Percentiles rank a stretch among this genome's conserved stretches.
Conservation (phyloP, 2,329 filamentous ascomycete species). For the Fusarium illudens region DNA sequence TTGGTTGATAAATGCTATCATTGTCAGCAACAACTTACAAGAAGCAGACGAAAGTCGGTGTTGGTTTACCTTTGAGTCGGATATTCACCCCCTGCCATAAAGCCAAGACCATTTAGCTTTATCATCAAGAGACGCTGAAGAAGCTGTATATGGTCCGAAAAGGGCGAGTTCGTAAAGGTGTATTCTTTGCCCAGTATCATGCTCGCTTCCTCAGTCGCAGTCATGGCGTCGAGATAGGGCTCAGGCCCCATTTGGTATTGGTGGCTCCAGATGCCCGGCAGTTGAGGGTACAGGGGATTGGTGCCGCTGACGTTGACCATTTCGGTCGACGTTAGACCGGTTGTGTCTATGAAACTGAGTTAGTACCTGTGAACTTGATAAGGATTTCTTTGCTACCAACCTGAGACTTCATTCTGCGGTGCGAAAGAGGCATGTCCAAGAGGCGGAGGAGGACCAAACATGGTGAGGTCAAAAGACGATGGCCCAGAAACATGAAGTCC, state of each 20-base stretch:
- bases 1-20: slow-evolving; percentile 40
- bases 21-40: too few species aligned
- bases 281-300: slow-evolving; percentile 35
- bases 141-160: slow-evolving; percentile 44
- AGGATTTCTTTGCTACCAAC: neutral
- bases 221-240: slow-evolving; percentile 39
- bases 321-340: neutral
- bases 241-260: slow-evolving; percentile 45
- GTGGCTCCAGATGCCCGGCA: slow-evolving; percentile 44
- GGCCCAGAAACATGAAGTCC: neutral
- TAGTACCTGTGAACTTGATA: rapidly evolving
- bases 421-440: neutral
- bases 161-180: slow-evolving; percentile 42
- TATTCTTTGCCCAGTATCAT: slow-evolving; percentile 39
- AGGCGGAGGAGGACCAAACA: slow-evolving; percentile 8
- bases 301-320: slow-evolving; percentile 17
- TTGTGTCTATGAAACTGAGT: neutral
- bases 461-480: neutral
- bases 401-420: neutral
- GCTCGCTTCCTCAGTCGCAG: slow-evolving; percentile 33
- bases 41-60: too few species aligned
- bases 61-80: slow-evolving; percentile 29
- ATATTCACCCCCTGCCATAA: slow-evolving; percentile 19
- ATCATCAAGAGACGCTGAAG: slow-evolving; percentile 38
- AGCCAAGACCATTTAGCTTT: slow-evolving; percentile 33